A percentile compares a stretch with the other conserved stretches of the same genome.
These are phyloP conservation scores for Sarocladiaceae sp. DNA, from an alignment of 2,329 filamentous ascomycete genomes.

Conservation along the genomic window DNA sequence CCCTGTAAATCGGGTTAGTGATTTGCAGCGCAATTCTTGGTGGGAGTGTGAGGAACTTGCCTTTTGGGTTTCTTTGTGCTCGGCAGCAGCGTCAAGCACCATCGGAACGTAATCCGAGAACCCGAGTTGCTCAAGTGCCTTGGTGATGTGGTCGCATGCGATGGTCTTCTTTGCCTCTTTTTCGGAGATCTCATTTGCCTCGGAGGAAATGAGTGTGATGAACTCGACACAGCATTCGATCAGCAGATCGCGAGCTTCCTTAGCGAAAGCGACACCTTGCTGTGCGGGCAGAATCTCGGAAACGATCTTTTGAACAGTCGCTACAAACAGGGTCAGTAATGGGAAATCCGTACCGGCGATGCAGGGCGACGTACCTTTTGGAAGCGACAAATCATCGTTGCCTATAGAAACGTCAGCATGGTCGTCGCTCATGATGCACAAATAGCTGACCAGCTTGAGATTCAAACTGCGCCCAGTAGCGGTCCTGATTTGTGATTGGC, in stretches of 20 bases:
- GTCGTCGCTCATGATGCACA: not conserved
- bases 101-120: constrained; percentile 90
- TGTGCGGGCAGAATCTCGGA: constrained; percentile 82
- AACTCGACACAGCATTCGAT: constrained; percentile 99
- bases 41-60: constrained; percentile 40
- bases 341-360: not conserved
- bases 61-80: constrained; percentile 92
- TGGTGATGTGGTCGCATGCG: constrained; percentile 94
- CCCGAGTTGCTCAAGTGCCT: constrained; percentile 85
- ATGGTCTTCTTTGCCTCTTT: constrained; percentile 99
- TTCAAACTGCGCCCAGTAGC: constrained; percentile 23
- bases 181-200: constrained; percentile 98
- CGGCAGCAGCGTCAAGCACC: constrained; percentile 78
- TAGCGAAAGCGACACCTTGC: constrained; percentile 78
- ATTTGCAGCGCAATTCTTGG: constrained; percentile 36
- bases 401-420: constrained; percentile 28
- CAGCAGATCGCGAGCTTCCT: constrained; percentile 89
- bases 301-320: constrained; percentile 80
- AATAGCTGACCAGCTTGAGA: constrained; percentile 16
- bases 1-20: constrained; percentile 48
- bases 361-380: constrained; percentile 48
- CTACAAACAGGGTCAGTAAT: constrained; percentile 34
- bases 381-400: constrained; percentile 60
- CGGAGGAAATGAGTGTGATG: constrained; percentile 95
- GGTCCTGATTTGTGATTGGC: not conserved